These are phyloP conservation scores for Globisporangium lucens DNA, from an alignment of 352 stramenopile species.

Conservation along the genomic window DNA sequence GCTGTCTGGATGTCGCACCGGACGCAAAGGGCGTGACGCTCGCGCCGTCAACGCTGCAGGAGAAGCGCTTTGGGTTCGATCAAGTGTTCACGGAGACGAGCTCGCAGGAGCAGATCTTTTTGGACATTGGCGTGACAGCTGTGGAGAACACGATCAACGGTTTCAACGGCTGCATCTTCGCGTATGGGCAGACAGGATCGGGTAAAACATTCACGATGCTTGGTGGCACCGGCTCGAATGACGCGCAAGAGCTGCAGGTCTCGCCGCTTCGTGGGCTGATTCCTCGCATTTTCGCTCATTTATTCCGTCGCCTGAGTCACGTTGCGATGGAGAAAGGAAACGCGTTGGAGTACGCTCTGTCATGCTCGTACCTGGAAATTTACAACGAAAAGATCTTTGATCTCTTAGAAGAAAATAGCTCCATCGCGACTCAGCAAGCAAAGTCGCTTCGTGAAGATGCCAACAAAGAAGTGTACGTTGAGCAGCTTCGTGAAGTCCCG, in stretches of 20 bases:
- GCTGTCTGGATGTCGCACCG: constrained; percentile 55
- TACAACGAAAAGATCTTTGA: constrained; percentile 92
- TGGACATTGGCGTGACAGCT: constrained; percentile 62
- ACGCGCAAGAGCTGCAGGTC: constrained; percentile 42
- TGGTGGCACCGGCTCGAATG: constrained; percentile 29
- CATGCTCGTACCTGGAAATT: constrained; percentile 89
- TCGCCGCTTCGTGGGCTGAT: constrained; percentile 70
- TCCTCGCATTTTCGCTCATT: constrained; percentile 78
- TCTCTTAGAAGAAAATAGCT: constrained; percentile 62
- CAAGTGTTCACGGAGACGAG: constrained; percentile 67
- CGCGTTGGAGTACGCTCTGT: constrained; percentile 54
- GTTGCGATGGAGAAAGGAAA: constrained; percentile 40
- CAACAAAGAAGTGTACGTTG: constrained; percentile 78
- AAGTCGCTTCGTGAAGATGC: constrained; percentile 78
- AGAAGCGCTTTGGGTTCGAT: constrained; percentile 87
- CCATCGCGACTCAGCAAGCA: constrained; percentile 36
- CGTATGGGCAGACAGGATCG: constrained; percentile 86
- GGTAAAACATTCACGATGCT: constrained; percentile 91
- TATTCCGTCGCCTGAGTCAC: constrained; percentile 62
- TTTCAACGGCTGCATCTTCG: constrained; percentile 90
- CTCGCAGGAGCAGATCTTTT: constrained; percentile 79
- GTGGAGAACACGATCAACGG: constrained; percentile 82
- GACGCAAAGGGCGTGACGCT: constrained; percentile 63
- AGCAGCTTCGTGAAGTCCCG: constrained; percentile 63
- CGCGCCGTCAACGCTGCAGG: constrained; percentile 51